Evolutionary conservation across 257 asterid species (phyloP).

Genomic region (Nicotiana obtusifolia): DNA sequence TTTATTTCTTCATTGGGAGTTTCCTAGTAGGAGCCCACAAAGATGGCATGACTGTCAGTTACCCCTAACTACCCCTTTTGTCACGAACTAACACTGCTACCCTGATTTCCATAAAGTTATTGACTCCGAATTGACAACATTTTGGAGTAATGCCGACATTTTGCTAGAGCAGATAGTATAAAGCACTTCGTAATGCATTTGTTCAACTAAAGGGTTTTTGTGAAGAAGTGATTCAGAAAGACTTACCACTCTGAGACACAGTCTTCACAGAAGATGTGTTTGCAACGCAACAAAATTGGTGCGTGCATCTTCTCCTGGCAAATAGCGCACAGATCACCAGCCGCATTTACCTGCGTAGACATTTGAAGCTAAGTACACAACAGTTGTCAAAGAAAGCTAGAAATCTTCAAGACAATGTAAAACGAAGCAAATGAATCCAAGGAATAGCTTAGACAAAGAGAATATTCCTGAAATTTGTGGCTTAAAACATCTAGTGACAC

Average conservation of each 20-base stretch:
- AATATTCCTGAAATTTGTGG: neutral
- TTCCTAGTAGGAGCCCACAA: too few species aligned
- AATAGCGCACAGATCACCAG: slow-evolving; percentile 66
- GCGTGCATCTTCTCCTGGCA: slow-evolving; percentile 75
- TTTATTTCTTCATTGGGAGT: too few species aligned
- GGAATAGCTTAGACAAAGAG: neutral
- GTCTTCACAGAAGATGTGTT: slow-evolving; percentile 74
- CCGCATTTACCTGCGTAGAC: slow-evolving; percentile 45
- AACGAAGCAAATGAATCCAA: neutral
- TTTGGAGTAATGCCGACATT: too few species aligned
- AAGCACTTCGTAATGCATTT: neutral
- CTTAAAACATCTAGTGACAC: neutral
- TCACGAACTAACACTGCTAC: too few species aligned
- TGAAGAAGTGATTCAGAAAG: neutral
- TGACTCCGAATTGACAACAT: too few species aligned
- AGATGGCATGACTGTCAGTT: too few species aligned
- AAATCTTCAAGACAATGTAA: neutral
- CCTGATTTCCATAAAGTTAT: too few species aligned
- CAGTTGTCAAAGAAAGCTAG: neutral
- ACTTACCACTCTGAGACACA: slow-evolving; percentile 68
- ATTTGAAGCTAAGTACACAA: neutral
- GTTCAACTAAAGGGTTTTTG: neutral
- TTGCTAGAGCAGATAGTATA: neutral
- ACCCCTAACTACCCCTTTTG: too few species aligned
- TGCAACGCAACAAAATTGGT: slow-evolving; percentile 55